Percentiles rank a stretch among this genome's conserved stretches.
phyloP scores from a whole-genome alignment of 495 filamentous ascomycete species.

The Talaromyces wortmannii region DNA sequence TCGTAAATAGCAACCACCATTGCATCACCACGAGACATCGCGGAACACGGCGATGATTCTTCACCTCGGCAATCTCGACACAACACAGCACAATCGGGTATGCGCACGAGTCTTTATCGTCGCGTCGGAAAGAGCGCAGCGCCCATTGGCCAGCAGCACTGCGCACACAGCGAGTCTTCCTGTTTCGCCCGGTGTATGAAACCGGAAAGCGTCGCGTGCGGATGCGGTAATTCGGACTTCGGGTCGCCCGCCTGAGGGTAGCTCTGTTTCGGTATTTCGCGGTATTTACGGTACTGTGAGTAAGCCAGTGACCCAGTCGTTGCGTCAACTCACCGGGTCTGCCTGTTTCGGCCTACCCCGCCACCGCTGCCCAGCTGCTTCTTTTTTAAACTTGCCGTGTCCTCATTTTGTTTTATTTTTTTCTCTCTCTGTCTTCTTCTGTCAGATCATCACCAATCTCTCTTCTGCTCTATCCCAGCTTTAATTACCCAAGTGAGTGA shows the following conservation, averaged over 20 bases:
- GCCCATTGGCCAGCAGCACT: not conserved
- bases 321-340: conserved; percentile 32
- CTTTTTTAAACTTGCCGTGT: not conserved
- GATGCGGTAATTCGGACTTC: not conserved
- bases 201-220: conserved; percentile 32
- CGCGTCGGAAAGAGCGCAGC: not conserved
- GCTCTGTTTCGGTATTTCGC: too few species aligned
- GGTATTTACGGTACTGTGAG: too few species aligned
- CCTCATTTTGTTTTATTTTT: conserved; percentile 11
- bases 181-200: conserved; percentile 48
- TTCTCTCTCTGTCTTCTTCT: conserved; percentile 10
- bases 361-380: conserved; percentile 13
- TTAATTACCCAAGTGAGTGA: not conserved
- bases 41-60: too few species aligned
- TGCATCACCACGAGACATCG: too few species aligned
- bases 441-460: conserved; percentile 6
- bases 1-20: too few species aligned
- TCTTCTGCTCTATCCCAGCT: too few species aligned
- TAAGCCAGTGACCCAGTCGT: conserved; percentile 25
- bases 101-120: not conserved
- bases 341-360: conserved; percentile 23
- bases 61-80: too few species aligned
- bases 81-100: not conserved
- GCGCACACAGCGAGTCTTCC: conserved; percentile 14
- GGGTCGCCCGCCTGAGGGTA: too few species aligned